These are phyloP conservation scores for Corchorus capsularis DNA, from an alignment of 345 rosid species.

Conservation along the genomic window DNA sequence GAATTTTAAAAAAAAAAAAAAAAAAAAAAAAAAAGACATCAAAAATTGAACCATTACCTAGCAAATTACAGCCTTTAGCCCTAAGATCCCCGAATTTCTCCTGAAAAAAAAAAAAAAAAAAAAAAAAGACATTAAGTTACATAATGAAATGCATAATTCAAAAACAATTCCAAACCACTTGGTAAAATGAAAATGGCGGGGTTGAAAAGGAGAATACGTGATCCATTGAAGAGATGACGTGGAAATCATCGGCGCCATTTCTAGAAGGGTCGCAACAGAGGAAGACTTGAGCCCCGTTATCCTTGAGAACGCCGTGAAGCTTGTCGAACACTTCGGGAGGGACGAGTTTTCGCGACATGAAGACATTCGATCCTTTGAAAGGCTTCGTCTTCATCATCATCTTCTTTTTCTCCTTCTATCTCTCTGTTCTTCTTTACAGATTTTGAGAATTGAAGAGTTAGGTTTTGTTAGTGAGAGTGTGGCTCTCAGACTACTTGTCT, in stretches of 20 bases:
- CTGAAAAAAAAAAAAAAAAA: conserved; percentile 40
- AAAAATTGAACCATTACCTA: conserved; percentile 47
- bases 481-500: background rate
- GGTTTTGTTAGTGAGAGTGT: background rate
- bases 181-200: conserved; percentile 22
- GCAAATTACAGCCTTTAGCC: conserved; percentile 76
- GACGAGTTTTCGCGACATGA: conserved; percentile 83
- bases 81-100: conserved; percentile 88
- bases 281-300: conserved; percentile 77
- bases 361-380: conserved; percentile 71
- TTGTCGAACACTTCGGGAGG: conserved; percentile 88
- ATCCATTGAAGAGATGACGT: conserved; percentile 75
- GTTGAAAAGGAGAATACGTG: conserved; percentile 44
- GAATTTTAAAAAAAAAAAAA: background rate
- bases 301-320: conserved; percentile 82
- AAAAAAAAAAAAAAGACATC: too few species aligned
- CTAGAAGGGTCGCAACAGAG: conserved; percentile 95
- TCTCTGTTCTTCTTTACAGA: background rate
- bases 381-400: conserved; percentile 58
- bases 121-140: background rate
- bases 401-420: background rate
- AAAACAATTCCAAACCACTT: background rate
- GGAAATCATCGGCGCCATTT: conserved; percentile 67
- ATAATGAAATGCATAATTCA: background rate
- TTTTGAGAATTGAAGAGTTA: background rate